Evolutionary conservation across 345 rosid genomes (phyloP), one percentile per base, ranked within the genome.

Genomic region (Eucalyptus marginata): DNA sequence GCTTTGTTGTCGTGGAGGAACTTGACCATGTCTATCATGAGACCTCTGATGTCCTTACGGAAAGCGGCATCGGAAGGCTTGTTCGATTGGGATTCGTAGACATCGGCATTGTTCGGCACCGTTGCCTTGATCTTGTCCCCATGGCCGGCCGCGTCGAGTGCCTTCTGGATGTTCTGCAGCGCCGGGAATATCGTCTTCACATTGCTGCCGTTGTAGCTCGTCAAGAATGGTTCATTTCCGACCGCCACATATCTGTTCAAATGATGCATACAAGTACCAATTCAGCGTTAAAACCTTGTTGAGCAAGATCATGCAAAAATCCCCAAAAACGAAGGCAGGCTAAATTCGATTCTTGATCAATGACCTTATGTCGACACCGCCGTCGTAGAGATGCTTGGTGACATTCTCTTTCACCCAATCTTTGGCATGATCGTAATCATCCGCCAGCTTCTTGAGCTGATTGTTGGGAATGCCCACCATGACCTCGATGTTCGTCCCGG

Each of bases 171-270:
- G 93, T 96, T 95, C 87, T 92, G 89, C 84, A 97, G 58, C 3
- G 99, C 99, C 2, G 99, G 99, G 49, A 93, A 89, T 3, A 93
- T 92, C 9, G 91, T 87, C 8, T 94, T 90, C 25, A 81, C 47
- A 88, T 87, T 94, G 4, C 95, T 66, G n/a, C 94, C 95, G 7
- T 96, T 94, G 96, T 95, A 98, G 33, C 94, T 89, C 25, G 88
- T 52, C 93, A 97, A 91, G 90, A 98, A 96, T 9, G 99, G 98
- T 85, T 98, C 99, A 40, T 98, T 97, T 31, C 99, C 99, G 8
- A 96, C 98, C 1, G 98, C 97, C 16, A 98, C 99, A 18, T 97
- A 95, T 86, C 99, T 97, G 90, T 51, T 43, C 43, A 80, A n/a
- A 83, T 7, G 71, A 47, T 18, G 44, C 29, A 12, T 50, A 13